Base-by-base conservation (phyloP, 148 eudicot species). In the Camellia granthamiana region DNA sequence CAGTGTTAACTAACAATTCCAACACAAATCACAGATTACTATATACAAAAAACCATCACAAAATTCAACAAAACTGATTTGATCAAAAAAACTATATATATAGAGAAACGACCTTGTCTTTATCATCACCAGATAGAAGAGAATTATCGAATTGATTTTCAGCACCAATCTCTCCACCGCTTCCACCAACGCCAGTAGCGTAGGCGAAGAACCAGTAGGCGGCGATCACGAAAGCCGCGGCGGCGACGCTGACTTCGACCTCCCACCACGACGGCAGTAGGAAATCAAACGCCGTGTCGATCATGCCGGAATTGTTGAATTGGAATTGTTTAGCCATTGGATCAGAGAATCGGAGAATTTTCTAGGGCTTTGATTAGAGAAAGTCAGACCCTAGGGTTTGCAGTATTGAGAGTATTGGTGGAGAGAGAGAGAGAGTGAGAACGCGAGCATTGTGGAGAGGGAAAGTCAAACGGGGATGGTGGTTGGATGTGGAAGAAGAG, bases 191-290 rank as follows among this genome's bases (percentile, higher is more conserved):
- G 9, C 75, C 82, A 59, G 64, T 52, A 7, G 71, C 77, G 42
- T 77, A 43, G 16, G 79, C 21, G 72, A 87, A 85, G 69, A 87
- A 89, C 86, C 90, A 89, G 58, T 84, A 89, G 5, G 88, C 90
- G 10, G 73, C 81, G 78, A 89, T 84, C 60, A 87, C 84, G 51
- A 87, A 87, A 4, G 80, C 52, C 19, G 90, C 87, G 13, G 91
- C 82, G 30, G 83, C 86, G 64, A 85, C 77, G 5, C 90, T 67
- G 44, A 89, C 88, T 70, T 89, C 87, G 75, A 89, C 79, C 88
- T 89, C 91, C 91, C 91, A 89, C 81, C 76, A 77, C n/a, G 91
- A 84, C 58, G 91, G 91, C 43, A 87, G 9, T 6, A 89, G 76
- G 59, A 79, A 85, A 67, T 85, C 82, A 1, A 78, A 13, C 63